These are phyloP conservation scores for Trichoderma semiorbis DNA, from an alignment of 2,329 filamentous ascomycete species.

Conservation along the genomic window DNA sequence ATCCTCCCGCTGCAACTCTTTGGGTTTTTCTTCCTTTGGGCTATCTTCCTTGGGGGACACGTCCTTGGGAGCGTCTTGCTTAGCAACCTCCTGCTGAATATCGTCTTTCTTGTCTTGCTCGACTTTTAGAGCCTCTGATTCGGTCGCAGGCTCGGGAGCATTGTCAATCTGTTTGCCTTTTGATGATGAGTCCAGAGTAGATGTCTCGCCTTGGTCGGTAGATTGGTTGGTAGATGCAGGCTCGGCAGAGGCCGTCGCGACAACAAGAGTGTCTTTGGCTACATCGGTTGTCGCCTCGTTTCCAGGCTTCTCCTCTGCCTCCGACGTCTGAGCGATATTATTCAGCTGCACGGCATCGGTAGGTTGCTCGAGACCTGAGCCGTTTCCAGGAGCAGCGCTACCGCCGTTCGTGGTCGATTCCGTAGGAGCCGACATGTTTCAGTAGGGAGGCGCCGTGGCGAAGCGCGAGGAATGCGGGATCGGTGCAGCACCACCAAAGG, in stretches of 20 bases:
- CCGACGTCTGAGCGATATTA: conserved; percentile 28
- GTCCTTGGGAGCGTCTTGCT: neutral
- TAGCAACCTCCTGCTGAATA: neutral
- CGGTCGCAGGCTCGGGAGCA: conserved; percentile 23
- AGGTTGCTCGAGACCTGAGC: conserved; percentile 34
- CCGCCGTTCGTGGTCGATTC: conserved; percentile 34
- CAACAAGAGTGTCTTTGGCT: conserved; percentile 18
- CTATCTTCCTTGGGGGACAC: conserved; percentile 25
- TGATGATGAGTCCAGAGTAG: conserved; percentile 23
- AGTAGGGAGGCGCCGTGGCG: conserved; percentile 17
- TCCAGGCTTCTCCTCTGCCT: conserved; percentile 2
- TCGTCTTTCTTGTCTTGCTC: conserved; percentile 13
- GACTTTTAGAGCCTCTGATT: conserved; percentile 19
- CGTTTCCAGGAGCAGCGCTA: conserved; percentile 27
- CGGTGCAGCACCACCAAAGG: conserved; percentile 27
- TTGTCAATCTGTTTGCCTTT: conserved; percentile 36
- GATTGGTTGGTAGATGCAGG: conserved; percentile 24
- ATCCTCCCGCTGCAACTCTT: conserved; percentile 29
- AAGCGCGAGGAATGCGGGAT: conserved; percentile 23
- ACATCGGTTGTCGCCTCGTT: neutral
- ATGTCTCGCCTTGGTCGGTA: conserved; percentile 24
- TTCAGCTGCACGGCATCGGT: conserved; percentile 39
- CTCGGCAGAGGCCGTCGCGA: conserved; percentile 20
- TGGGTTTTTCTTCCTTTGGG: neutral
- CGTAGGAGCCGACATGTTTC: conserved; percentile 32